phyloP scores from a whole-genome alignment of 768 basidiomycete genomes.

The Russula griseocarnosa region DNA sequence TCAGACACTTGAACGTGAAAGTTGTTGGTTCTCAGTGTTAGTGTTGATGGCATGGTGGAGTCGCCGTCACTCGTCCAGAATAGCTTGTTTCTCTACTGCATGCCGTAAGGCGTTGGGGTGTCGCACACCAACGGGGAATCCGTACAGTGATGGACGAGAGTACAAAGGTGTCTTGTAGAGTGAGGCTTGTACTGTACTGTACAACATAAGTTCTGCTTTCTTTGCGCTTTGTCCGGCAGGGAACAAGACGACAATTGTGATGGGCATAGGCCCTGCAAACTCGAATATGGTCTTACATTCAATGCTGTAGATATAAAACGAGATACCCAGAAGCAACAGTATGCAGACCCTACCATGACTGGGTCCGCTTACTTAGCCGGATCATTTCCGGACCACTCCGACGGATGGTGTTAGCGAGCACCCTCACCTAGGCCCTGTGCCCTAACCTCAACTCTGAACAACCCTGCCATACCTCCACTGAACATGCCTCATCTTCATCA shows the following conservation, averaged over 20 bases:
- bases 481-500: conserved; percentile 13
- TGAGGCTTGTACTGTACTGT: no score
- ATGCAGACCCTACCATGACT: neutral
- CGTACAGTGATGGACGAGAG: no score
- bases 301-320: neutral
- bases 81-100: no score
- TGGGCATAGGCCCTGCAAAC: conserved; percentile 1
- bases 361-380: neutral
- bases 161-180: no score
- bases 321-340: conserved; percentile 6
- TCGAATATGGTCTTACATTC: neutral
- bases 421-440: neutral
- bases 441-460: conserved; percentile 18
- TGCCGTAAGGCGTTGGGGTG: no score
- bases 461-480: conserved; percentile 21
- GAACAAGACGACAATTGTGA: neutral
- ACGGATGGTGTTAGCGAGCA: neutral
- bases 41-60: no score
- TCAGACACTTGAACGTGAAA: no score
- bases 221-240: neutral
- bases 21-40: no score
- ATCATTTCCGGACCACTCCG: neutral
- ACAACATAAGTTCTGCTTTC: no score
- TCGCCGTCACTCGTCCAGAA: no score
- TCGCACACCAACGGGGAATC: no score